Conservation (phyloP, 2,329 filamentous ascomycete species). For the Aspergillus sojae region DNA sequence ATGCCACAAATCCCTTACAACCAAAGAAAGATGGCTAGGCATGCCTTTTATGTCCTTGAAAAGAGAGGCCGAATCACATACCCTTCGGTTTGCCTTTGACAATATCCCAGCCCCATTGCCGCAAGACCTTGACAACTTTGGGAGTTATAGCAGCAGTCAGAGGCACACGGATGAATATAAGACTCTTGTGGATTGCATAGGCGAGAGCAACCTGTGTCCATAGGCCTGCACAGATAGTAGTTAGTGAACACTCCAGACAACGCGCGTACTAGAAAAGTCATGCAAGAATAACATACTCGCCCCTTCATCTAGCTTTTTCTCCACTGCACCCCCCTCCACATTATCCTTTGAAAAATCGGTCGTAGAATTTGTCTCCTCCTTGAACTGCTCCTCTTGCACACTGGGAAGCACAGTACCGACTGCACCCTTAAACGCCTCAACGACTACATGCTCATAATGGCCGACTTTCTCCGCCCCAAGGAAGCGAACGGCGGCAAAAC, state of each 20-base stretch:
- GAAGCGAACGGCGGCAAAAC: conserved; percentile 81
- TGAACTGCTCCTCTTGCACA: conserved; percentile 19
- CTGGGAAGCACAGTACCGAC: conserved; percentile 43
- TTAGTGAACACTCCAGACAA: background rate
- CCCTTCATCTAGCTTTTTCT: conserved; percentile 62
- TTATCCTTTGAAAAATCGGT: conserved; percentile 22
- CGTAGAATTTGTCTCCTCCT: conserved; percentile 50
- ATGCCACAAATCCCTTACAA: conserved; percentile 20
- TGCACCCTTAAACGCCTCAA: conserved; percentile 40
- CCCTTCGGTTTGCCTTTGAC: conserved; percentile 67
- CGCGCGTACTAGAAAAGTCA: background rate
- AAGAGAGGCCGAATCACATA: conserved; percentile 16
- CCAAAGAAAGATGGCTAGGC: background rate
- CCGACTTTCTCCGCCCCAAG: conserved; percentile 87
- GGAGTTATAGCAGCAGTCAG: conserved; percentile 87
- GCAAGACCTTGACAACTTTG: conserved; percentile 86
- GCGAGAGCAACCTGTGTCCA: conserved; percentile 90
- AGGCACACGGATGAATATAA: conserved; percentile 95
- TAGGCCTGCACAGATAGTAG: conserved; percentile 51
- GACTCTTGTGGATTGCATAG: conserved; percentile 96
- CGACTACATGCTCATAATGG: conserved; percentile 48
- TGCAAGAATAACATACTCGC: conserved; percentile 66
- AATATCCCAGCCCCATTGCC: conserved; percentile 93
- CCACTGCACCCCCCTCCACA: conserved; percentile 51
- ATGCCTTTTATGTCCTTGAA: background rate